phyloP scores from a whole-genome alignment of 2,329 filamentous ascomycete genomes.

The Calonectria honghensis region DNA sequence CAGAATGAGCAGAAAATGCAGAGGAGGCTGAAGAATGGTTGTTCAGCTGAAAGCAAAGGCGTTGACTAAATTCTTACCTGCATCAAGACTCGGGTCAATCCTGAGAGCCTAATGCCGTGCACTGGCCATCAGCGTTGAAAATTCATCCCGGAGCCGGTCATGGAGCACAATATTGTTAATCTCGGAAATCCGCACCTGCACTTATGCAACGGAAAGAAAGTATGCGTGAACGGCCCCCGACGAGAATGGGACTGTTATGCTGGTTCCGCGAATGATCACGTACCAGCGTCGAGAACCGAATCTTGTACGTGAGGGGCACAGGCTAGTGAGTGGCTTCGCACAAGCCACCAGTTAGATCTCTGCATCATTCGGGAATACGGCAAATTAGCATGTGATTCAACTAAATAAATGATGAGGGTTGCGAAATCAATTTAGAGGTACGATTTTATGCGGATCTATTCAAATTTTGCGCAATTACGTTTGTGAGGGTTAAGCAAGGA shows the following conservation, averaged over 20 bases:
- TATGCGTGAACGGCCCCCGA: too few species aligned
- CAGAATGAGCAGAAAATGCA: background rate
- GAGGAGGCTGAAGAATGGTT: background rate
- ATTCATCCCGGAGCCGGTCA: too few species aligned
- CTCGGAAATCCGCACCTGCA: background rate
- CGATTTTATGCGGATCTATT: background rate
- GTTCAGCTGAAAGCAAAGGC: slow-evolving; percentile 3
- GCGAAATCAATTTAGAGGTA: background rate
- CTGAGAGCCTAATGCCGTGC: background rate
- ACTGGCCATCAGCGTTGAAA: background rate
- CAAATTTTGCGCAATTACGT: background rate
- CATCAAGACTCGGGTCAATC: background rate
- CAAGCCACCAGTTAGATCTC: too few species aligned
- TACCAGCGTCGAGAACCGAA: too few species aligned
- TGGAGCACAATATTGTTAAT: background rate
- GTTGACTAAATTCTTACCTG: slow-evolving; percentile 19
- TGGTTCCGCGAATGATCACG: background rate
- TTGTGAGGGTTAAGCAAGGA: background rate
- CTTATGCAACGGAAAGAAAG: background rate
- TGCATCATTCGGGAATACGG: background rate
- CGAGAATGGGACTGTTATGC: background rate
- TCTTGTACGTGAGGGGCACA: too few species aligned
- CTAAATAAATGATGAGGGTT: background rate
- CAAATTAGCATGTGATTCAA: background rate
- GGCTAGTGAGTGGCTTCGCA: too few species aligned